Evolutionary conservation across 1,139 yeast species (phyloP), one percentile per base, ranked within the genome.

Genomic region (Magnusiomyces clavatus): DNA sequence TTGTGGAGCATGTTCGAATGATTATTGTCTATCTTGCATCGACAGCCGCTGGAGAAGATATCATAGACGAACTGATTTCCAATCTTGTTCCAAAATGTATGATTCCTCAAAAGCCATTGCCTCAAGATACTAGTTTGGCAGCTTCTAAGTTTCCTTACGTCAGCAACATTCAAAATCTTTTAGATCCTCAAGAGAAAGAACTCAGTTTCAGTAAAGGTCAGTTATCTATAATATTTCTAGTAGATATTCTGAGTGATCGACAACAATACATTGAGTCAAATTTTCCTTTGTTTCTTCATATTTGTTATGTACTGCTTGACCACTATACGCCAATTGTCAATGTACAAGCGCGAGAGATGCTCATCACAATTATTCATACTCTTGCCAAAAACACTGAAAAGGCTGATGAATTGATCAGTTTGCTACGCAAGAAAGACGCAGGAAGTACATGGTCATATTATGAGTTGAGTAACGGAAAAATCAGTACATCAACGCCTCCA

Each of bases 141-240:
- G 63, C 64, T 31, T 60, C 61, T 1, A 60, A 59, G n/a, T 74
- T 80, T 55, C 94, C 95, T 0, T 88, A 88, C 63, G 77, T 86
- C 53, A 95, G 96, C 0, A 78, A 88, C 60, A 71, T 89, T 34
- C 74, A 82, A 65, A 73, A 74, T 14, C 69, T 80, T 3, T 68
- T 88, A 43, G 50, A 49, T 20, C 79, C 82, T 1, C 71, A 76
- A 43, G 75, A 77, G 20, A 84, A 83, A 56, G 89, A 85, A 58
- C 78, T 90, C 0, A 81, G 89, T 1, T 86, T 92, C 60, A 88
- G 97, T 0, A 73, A 83, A 51, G 95, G 97, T 4, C 98, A 92
- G 63, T 67, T 92, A 44, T 88, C 97, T 0, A 76, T 87, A 66
- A 83, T 92, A 0, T 83, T 90, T 59, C 69, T 92, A 54, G 95